Evolutionary conservation across 148 eudicot species (phyloP), one percentile per base, ranked within the genome.

Genomic region (Fagopyrum homotropicum): DNA sequence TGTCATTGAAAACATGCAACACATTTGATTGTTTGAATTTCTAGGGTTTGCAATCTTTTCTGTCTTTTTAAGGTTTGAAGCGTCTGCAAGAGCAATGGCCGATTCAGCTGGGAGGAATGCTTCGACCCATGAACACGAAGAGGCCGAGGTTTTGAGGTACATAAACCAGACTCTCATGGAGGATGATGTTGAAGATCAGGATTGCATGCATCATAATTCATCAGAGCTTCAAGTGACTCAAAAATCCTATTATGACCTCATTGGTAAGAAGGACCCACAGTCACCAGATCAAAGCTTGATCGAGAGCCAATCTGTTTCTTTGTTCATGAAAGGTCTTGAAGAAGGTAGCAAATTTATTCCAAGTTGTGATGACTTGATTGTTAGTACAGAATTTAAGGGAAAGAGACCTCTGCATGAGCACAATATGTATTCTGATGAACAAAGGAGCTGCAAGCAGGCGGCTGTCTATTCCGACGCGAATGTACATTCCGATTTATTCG

Each of bases 161-260:
- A 90, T 92, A 47, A 91, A 77, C 77, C 86, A 86, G 73, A 83
- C 88, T 66, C 90, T 92, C 17, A 84, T 90, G 91, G 93, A 90
- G 77, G 98, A 92, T 81, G 96, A 92, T 78, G 85, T 89, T 80
- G 98, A 83, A 45, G 96, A 91, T 11, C 85, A 82, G 81, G 74
- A 84, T 40, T 85, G 83, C 69, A 88, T 90, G 95, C 89, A 87
- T 75, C 93, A 88, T 70, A 91, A 87, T 45, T 88, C 97, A 22
- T 72, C 85, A 51, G 89, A 88, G 77, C 87, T 90, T 81, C 90
- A 86, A 77, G 90, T 85, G 52, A 85, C 86, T 49, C 93, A 90
- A 78, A 88, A 80, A 77, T 83, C 97, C 0, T 87, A 86, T 48
- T 89, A 91, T 57, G 90, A 91, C 29, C 86, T 77, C 9, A 80